These are phyloP conservation scores for Russula vinacea DNA, from an alignment of 768 basidiomycete species.

Conservation along the genomic window DNA sequence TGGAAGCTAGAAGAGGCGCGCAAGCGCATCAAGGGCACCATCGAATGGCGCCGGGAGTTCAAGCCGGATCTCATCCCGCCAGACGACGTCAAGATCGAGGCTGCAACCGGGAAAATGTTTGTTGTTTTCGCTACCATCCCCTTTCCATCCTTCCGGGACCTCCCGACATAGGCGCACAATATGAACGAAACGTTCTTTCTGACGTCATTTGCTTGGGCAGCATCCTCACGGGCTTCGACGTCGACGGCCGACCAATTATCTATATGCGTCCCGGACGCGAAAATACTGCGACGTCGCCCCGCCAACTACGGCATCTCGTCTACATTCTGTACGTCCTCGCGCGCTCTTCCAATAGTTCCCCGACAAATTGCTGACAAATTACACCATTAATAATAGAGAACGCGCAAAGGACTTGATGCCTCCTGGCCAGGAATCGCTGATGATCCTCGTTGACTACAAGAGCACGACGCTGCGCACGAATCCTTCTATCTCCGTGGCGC, in stretches of 20 bases:
- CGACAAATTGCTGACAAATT: background rate
- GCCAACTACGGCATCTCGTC: constrained; percentile 81
- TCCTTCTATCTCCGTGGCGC: constrained; percentile 76
- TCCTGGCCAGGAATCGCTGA: constrained; percentile 74
- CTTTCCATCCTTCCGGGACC: background rate
- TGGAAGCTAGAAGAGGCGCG: constrained; percentile 78
- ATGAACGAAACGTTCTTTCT: background rate
- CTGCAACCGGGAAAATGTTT: constrained; percentile 86
- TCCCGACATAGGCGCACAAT: background rate
- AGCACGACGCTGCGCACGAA: constrained; percentile 77
- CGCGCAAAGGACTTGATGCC: constrained; percentile 90
- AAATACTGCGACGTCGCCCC: constrained; percentile 72
- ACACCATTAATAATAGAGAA: constrained; percentile 49
- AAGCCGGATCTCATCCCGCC: constrained; percentile 82
- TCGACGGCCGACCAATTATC: constrained; percentile 80
- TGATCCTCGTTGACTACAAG: constrained; percentile 84
- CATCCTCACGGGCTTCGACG: constrained; percentile 80
- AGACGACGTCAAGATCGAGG: constrained; percentile 75
- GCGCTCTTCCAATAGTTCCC: background rate
- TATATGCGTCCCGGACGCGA: constrained; percentile 88
- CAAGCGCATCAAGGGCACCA: constrained; percentile 69
- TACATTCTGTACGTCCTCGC: constrained; percentile 70
- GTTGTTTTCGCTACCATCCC: constrained; percentile 30
- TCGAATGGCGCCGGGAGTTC: constrained; percentile 84
- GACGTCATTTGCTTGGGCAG: constrained; percentile 40